phyloP scores from a whole-genome alignment of 139 green algal species.

The Deuterostichococcus epilithicus region DNA sequence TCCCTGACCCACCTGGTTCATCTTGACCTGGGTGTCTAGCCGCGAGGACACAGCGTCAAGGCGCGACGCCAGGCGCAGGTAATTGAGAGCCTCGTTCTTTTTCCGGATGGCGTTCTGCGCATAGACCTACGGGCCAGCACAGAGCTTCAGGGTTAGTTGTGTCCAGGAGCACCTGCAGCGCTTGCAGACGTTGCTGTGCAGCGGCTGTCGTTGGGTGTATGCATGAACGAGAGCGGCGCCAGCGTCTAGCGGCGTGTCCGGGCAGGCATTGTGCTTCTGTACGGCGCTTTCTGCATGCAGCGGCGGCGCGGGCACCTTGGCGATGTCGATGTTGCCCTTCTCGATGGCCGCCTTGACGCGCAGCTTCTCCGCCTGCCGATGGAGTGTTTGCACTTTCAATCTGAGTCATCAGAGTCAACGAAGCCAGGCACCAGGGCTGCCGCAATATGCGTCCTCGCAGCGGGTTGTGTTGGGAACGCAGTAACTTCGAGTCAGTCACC shows the following conservation, averaged over 20 bases:
- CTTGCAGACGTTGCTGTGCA: not conserved
- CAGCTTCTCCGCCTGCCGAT: not conserved
- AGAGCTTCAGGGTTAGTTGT: no score
- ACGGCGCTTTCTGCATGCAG: not conserved
- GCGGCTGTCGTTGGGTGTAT: no score
- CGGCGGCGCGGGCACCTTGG: constrained; percentile 24
- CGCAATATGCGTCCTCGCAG: no score
- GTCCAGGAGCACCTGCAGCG: no score
- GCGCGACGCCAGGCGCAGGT: constrained; percentile 82
- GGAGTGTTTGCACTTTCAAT: not conserved
- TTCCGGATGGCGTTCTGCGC: constrained; percentile 90
- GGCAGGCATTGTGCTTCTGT: no score
- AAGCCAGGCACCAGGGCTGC: no score
- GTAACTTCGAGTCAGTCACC: constrained; percentile 72
- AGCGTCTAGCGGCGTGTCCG: no score
- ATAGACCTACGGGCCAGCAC: not conserved
- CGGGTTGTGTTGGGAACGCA: no score
- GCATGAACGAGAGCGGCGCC: no score
- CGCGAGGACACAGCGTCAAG: constrained; percentile 89
- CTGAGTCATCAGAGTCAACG: not conserved
- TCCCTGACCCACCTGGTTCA: constrained; percentile 38
- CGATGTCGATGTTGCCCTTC: constrained; percentile 94
- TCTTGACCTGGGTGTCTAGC: constrained; percentile 88
- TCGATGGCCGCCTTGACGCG: constrained; percentile 96
- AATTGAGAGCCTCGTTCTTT: constrained; percentile 92